Conservation (phyloP, 108 stramenopile genomes). For the Epipyxis sp. region DNA sequence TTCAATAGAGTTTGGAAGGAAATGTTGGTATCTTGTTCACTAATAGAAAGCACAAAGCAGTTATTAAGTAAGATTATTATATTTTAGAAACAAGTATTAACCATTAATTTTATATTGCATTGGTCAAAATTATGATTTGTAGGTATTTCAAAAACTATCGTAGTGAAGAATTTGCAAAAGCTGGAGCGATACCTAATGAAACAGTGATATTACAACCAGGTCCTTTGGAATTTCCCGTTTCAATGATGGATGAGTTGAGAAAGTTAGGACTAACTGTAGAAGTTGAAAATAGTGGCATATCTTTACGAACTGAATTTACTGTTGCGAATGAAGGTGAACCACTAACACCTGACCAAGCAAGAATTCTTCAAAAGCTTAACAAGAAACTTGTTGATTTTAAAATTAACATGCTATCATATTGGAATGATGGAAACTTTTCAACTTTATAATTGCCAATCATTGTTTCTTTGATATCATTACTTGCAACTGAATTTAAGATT, state of each 20-base stretch:
- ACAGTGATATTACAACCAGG: slow-evolving; percentile 69
- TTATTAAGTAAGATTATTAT: slow-evolving; percentile 50
- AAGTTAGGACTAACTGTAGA: slow-evolving; percentile 87
- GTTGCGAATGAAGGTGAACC: slow-evolving; percentile 81
- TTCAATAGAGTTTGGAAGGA: neutral
- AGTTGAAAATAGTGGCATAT: slow-evolving; percentile 77
- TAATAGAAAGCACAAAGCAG: slow-evolving; percentile 61
- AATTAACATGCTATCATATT: slow-evolving; percentile 37
- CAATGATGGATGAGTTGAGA: slow-evolving; percentile 88
- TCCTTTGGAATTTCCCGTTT: slow-evolving; percentile 74
- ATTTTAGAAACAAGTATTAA: neutral
- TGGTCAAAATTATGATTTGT: neutral
- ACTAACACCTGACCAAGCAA: slow-evolving; percentile 79
- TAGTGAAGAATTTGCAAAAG: slow-evolving; percentile 83
- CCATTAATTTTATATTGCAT: neutral
- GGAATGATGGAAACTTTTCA: slow-evolving; percentile 48
- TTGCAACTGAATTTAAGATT: neutral
- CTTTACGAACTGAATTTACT: slow-evolving; percentile 68
- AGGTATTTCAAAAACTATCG: slow-evolving; percentile 69
- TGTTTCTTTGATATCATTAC: neutral
- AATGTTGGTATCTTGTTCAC: slow-evolving; percentile 75
- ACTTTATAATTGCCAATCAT: slow-evolving; percentile 1
- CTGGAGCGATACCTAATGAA: slow-evolving; percentile 66
- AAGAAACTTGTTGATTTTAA: slow-evolving; percentile 44
- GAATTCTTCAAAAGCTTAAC: slow-evolving; percentile 77